Base-by-base conservation (phyloP, 345 rosid species). In the Passiflora organensis region DNA sequence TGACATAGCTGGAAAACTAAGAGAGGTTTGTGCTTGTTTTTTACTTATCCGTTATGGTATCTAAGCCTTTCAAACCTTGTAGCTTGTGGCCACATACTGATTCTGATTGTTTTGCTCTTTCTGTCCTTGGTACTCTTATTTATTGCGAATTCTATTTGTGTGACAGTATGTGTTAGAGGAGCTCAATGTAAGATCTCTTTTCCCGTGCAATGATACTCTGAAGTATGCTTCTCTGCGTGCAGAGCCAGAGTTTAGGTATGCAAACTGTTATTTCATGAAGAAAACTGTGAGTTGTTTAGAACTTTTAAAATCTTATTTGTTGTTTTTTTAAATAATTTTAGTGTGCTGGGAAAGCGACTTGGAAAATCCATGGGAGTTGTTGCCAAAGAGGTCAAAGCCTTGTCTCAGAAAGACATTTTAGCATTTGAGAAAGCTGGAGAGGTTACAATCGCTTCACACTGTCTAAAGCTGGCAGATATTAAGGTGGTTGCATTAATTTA, bases 241-340 rank as follows among this genome's bases (percentile, higher is more conserved):
- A 12, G 99, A 89, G 71, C 99, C 99, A 18, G 99, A 94, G 67
- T 94, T 89, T 60, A 89, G 97, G 99, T 87, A 65, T 54, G 73
- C 21, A 48, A 66, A 49, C 38, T 68, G 23, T 54, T 56, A 32
- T 60, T 34, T 56, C 45, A 16, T 51, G 25, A 45, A 32, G 41
- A 19, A 45, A 5, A 38, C 32, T 42, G 10, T 59, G 47, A 24
- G 54, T 39, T 59, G 55, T 28, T 28, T n/a, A n/a, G 34, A 8
- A 28, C 34, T 28, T 28, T 2, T 28, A 8, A 28, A 3, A 3
- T n/a, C 18, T 47, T 68, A 9, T 43, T 48, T 55, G 43, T 36
- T 60, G 13, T 72, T 61, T 63, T 56, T 43, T 60, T 54, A n/a
- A n/a, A n/a, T n/a, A n/a, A 41, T 62, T 54, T 41, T 50, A 94